Evolutionary conservation across 139 green algal genomes (phyloP).

Genomic region (Penium margaritaceum): DNA sequence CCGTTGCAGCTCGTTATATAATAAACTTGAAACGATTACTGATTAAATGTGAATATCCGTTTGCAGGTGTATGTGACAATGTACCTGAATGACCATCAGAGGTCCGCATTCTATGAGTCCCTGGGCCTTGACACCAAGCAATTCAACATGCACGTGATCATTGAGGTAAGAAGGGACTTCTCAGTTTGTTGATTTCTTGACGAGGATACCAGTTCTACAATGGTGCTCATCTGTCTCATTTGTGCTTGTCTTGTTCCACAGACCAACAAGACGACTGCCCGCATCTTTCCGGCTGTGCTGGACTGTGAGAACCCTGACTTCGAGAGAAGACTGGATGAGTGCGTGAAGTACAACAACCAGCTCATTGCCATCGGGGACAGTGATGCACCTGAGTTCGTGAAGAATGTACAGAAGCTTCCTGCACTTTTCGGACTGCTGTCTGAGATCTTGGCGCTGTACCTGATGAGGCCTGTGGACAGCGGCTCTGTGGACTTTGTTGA

Average conservation of each 20-base stretch:
- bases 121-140: conserved; percentile 86
- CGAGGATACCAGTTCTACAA: no score
- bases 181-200: no score
- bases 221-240: no score
- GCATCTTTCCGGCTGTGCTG: conserved; percentile 87
- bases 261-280: conserved; percentile 90
- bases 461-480: conserved; percentile 67
- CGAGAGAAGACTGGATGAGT: conserved; percentile 68
- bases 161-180: no score
- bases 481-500: conserved; percentile 64
- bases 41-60: no score
- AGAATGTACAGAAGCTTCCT: conserved; percentile 66
- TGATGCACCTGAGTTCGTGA: conserved; percentile 70
- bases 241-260: no score
- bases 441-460: conserved; percentile 68
- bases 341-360: conserved; percentile 73
- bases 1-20: background rate
- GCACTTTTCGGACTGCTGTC: conserved; percentile 68
- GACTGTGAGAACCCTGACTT: conserved; percentile 76
- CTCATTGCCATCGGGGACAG: conserved; percentile 60
- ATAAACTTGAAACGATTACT: no score
- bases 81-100: conserved; percentile 97
- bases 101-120: conserved; percentile 81
- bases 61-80: conserved; percentile 94
- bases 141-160: conserved; percentile 98